These are phyloP conservation scores for Sextonia rubra DNA, from an alignment of 164 flowering plant genomes.

Conservation along the genomic window DNA sequence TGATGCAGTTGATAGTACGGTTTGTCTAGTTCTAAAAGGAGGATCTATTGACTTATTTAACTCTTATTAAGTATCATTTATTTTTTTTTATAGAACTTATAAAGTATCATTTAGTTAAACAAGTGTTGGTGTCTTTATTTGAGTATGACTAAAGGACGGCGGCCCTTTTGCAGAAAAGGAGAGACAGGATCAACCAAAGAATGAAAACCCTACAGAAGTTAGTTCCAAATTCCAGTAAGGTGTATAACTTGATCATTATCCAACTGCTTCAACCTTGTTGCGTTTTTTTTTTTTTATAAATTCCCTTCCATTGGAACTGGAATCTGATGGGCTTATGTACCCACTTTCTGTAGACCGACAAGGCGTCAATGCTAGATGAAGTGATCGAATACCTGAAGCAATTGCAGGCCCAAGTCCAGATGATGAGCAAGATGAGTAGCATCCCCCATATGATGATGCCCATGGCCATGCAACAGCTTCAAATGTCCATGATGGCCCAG, in stretches of 20 bases:
- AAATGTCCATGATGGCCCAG: conserved; percentile 68
- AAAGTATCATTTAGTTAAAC: too few relatives aligned
- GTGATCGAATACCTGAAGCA: conserved; percentile 85
- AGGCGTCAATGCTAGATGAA: conserved; percentile 89
- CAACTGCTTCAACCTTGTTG: not conserved
- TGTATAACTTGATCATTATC: conserved; percentile 11
- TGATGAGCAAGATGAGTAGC: conserved; percentile 56
- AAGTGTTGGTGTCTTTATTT: not conserved
- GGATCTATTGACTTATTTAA: too few relatives aligned
- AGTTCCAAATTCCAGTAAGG: conserved; percentile 93
- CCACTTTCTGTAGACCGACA: conserved; percentile 59
- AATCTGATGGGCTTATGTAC: not conserved
- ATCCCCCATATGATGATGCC: conserved; percentile 71
- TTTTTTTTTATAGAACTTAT: too few relatives aligned
- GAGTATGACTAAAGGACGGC: not conserved
- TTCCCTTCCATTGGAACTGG: not conserved
- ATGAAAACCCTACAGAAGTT: conserved; percentile 86
- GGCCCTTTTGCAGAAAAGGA: conserved; percentile 57
- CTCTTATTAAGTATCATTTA: too few relatives aligned
- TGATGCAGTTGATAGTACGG: too few relatives aligned
- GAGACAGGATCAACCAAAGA: conserved; percentile 85
- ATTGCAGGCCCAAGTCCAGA: conserved; percentile 67
- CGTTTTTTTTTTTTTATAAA: not conserved
- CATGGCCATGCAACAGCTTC: conserved; percentile 66
- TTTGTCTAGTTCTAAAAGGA: too few relatives aligned